Evolutionary conservation across 2,329 filamentous ascomycete genomes (phyloP), one percentile per base, ranked within the genome.

Genomic region (Dactylellina haptotyla): DNA sequence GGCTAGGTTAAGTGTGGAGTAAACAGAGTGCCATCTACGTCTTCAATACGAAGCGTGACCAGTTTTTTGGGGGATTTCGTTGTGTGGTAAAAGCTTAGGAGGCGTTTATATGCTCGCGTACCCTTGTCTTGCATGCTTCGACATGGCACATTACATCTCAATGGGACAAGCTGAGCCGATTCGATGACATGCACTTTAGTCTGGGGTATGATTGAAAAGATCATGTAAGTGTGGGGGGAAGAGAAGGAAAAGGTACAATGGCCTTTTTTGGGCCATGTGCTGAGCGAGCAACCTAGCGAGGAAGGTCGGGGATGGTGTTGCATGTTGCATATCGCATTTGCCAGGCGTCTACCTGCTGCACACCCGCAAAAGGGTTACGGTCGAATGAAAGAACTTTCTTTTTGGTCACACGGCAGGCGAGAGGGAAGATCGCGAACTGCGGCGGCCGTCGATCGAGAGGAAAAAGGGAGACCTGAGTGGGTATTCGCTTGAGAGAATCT

Each of bases 111-210:
- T 65, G 54, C 34, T 43, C 53, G 43, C 14, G 43, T 62, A 61
- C 53, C 69, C 61, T 62, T 73, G 61, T 62, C 69, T 6, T 66
- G 39, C 61, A 66, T 50, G 46, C 61, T 41, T 61, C 41, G 26
- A 61, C 30, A 59, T 73, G 69, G 67, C 67, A 72, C 59, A 65
- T 72, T 61, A 20, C 16, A 28, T 48, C 53, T 65, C 46, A 73
- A 73, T 66, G 30, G 56, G 69, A 73, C 54, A 66, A 37, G 61
- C 56, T 37, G 69, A 61, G 69, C 61, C 69, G 69, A 62, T 66
- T 73, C 56, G 61, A 73, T 62, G 61, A 51, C 56, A 73, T 66
- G 69, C 69, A 25, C 41, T 73, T 73, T 66, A 48, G 69, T 65
- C 41, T 50, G 48, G 48, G 48, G 59, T 51, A 39, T 57, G 61